These are phyloP conservation scores for Plasmodium coatneyi DNA, from an alignment of 169 alveolate genomes.

Conservation along the genomic window DNA sequence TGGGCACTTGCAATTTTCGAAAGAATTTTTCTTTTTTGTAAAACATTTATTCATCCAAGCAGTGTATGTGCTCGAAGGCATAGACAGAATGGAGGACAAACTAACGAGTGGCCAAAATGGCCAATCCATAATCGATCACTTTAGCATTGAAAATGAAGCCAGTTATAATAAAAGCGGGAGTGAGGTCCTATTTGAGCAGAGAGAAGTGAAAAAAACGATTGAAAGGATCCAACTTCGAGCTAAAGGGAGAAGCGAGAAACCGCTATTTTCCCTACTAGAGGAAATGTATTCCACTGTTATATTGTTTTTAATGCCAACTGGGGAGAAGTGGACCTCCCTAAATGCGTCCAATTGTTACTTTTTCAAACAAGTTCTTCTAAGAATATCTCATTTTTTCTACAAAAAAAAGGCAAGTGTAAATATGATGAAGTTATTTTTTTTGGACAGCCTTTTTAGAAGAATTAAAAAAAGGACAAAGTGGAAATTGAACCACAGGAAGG, in stretches of 20 bases:
- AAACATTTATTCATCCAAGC: constrained; percentile 59
- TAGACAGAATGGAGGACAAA: neutral
- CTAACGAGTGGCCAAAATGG: neutral
- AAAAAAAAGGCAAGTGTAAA: constrained; percentile 1
- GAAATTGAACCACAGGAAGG: neutral
- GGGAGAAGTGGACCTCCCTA: neutral
- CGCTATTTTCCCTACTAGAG: constrained; percentile 8
- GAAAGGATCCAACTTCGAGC: neutral
- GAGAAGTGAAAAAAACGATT: neutral
- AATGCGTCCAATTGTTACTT: constrained; percentile 23
- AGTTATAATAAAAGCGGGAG: neutral
- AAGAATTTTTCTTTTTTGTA: constrained; percentile 31
- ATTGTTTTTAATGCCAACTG: constrained; percentile 27
- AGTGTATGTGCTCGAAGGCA: constrained; percentile 35
- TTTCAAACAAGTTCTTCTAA: constrained; percentile 27
- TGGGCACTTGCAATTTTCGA: neutral
- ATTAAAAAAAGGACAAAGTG: constrained; percentile 26
- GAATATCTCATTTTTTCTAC: constrained; percentile 33
- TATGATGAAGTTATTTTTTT: constrained; percentile 12
- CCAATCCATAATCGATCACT: neutral
- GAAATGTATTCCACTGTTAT: constrained; percentile 23
- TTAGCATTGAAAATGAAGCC: neutral
- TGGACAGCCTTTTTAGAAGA: constrained; percentile 17
- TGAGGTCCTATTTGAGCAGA: neutral
- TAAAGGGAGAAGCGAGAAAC: neutral